Base-by-base conservation (phyloP, 768 basidiomycete species). In the Strobilomyces confusus region DNA sequence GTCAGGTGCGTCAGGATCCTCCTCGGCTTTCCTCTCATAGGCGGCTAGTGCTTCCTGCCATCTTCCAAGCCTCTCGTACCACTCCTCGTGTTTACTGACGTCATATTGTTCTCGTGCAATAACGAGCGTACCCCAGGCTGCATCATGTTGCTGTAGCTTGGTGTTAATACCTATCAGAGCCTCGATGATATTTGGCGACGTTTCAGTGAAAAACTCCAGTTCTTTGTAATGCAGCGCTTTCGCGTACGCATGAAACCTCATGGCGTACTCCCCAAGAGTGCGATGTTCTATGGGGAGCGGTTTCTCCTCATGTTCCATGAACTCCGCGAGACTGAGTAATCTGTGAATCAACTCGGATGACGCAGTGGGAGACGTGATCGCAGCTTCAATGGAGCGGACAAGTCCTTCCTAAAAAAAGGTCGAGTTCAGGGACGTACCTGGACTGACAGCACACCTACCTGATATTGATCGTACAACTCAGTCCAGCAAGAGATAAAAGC, bases 151-250 rank as follows among this genome's bases (percentile, higher is more conserved):
- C 66, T 98, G 95, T 1, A 99, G 79, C 61, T 89, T 89, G 37
- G 93, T 95, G 72, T 98, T 99, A 69, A 99, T 94, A 20, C 90
- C 86, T 65, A 99, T 97, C 12, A 99, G 80, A 13, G 92, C 86
- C 64, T 98, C 95, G 59, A 99, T 91, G 47, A 95, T 92, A 25
- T 86, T 80, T 0, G 92, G 86, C 0, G 91, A 92, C 0, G 92
- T 88, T 63, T 95, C 95, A 6, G 87, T 83, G 66, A 97, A 95
- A 70, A 90, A 98, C 69, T 99, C 95, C 33, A 95, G 79, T 62
- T 99, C 97, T 69, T 98, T 98, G 77, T 98, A 99, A 68, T 99
- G 97, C 25, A 99, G 78, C 0, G 95, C 95, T 68, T 98, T 98
- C 4, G 97, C 97, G 60, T 93, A 98, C 0, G 95, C 95, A 69